Percentiles rank a stretch among this genome's conserved stretches.
Conservation (phyloP, 768 basidiomycete species). For the Sporobolomyces roseus region DNA sequence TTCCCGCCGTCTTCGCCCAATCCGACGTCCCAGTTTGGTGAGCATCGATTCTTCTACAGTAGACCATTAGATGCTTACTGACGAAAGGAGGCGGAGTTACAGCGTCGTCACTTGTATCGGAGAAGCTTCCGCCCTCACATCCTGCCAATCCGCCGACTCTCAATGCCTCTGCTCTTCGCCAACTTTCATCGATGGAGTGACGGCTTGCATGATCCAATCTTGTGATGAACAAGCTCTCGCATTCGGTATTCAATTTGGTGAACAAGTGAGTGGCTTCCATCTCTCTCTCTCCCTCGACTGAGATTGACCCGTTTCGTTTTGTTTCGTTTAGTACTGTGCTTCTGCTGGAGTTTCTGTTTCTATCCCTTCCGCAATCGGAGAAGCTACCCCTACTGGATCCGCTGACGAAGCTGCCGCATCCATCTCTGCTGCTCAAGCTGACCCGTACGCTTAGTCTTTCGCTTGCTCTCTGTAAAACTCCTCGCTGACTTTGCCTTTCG, state of each 20-base stretch:
- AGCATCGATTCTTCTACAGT: not conserved
- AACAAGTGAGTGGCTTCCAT: slow-evolving; percentile 11
- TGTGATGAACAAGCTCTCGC: slow-evolving; percentile 2
- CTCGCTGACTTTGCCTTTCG: too few relatives aligned
- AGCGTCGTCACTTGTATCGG: slow-evolving; percentile 30
- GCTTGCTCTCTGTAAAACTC: too few relatives aligned
- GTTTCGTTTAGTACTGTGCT: slow-evolving; percentile 16
- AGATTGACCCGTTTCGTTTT: not conserved
- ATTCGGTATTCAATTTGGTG: slow-evolving; percentile 13
- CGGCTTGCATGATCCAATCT: slow-evolving; percentile 11
- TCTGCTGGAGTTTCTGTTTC: slow-evolving; percentile 12
- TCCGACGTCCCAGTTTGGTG: slow-evolving; percentile 15
- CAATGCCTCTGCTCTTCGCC: slow-evolving; percentile 22
- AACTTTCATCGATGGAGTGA: slow-evolving; percentile 20
- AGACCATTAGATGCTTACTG: too few relatives aligned
- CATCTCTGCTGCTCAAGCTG: not conserved
- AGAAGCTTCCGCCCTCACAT: not conserved
- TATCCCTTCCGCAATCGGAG: slow-evolving; percentile 1
- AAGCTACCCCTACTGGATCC: too few relatives aligned
- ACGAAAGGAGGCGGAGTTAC: not conserved
- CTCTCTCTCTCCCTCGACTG: not conserved
- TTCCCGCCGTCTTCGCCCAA: slow-evolving; percentile 24
- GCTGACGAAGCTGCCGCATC: not conserved
- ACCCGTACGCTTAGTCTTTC: not conserved
- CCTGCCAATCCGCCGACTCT: slow-evolving; percentile 20